Conservation (phyloP, 371 early-diverging fungal species). For the Blastocladiella emersonii region DNA sequence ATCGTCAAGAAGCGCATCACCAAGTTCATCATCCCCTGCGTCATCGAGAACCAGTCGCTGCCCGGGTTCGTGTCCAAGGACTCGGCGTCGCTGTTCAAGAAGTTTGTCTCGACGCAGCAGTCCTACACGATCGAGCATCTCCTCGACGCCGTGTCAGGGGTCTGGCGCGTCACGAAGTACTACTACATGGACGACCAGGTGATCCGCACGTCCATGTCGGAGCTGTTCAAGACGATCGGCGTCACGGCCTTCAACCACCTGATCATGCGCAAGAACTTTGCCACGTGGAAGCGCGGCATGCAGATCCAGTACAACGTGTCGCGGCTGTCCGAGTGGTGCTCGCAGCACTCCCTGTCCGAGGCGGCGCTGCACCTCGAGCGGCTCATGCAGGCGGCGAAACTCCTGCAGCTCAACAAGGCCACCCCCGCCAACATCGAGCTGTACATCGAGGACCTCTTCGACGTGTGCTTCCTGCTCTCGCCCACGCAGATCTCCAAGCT, state of each 20-base stretch:
- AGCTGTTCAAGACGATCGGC: constrained; percentile 79
- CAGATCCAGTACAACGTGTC: constrained; percentile 96
- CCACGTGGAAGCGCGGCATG: constrained; percentile 49
- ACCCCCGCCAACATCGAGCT: constrained; percentile 49
- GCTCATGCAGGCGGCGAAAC: constrained; percentile 85
- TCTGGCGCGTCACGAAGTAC: constrained; percentile 83
- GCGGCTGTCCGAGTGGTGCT: constrained; percentile 93
- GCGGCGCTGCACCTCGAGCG: constrained; percentile 78
- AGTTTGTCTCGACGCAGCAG: constrained; percentile 54
- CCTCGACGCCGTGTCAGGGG: constrained; percentile 73
- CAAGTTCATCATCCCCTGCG: constrained; percentile 86
- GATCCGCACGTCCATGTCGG: constrained; percentile 68
- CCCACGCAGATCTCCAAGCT: constrained; percentile 90
- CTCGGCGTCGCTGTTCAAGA: constrained; percentile 51
- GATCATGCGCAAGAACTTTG: constrained; percentile 59
- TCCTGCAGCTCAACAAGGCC: constrained; percentile 85
- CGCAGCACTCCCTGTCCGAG: constrained; percentile 74
- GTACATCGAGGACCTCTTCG: constrained; percentile 76
- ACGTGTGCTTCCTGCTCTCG: constrained; percentile 86
- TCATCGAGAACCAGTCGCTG: constrained; percentile 80
- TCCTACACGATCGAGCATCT: constrained; percentile 81
- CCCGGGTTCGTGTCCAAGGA: constrained; percentile 84
- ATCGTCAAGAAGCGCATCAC: constrained; percentile 81
- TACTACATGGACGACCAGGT: constrained; percentile 80
- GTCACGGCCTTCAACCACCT: constrained; percentile 88